Evolutionary conservation across 2,329 filamentous ascomycete species (phyloP).

Genomic region (Trichoderma brevicompactum): DNA sequence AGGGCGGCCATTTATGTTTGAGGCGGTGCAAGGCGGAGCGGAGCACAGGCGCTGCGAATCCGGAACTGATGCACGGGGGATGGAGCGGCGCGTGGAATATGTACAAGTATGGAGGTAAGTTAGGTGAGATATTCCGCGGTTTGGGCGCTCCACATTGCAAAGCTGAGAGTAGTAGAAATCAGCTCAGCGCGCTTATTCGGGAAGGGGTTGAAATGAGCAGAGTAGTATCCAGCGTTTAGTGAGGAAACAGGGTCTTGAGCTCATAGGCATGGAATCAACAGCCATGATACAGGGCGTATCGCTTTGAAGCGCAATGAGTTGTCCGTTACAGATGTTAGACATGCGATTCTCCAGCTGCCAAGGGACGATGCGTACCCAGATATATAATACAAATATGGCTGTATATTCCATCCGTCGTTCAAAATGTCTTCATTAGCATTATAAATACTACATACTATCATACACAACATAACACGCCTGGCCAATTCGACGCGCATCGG

Average conservation of each 20-base stretch:
- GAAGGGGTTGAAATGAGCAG: background rate
- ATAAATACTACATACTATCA: background rate
- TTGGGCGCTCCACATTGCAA: background rate
- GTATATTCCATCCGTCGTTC: background rate
- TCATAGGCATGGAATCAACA: constrained; percentile 7
- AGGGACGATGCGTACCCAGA: too few relatives aligned
- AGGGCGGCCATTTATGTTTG: constrained; percentile 8
- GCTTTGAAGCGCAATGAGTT: background rate
- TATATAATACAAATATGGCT: background rate
- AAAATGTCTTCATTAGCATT: constrained; percentile 8
- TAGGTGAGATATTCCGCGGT: too few relatives aligned
- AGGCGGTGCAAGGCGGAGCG: constrained; percentile 13
- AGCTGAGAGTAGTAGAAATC: background rate
- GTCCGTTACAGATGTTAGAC: background rate
- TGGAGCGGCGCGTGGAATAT: background rate
- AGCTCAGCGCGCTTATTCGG: background rate
- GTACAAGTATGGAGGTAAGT: background rate
- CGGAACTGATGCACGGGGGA: background rate
- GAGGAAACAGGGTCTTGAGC: background rate
- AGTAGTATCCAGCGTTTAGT: constrained; percentile 9
- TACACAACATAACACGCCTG: background rate
- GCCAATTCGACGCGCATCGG: background rate
- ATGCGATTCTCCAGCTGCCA: too few relatives aligned
- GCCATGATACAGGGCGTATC: background rate
- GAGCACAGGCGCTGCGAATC: background rate